Evolutionary conservation across 768 basidiomycete species (phyloP).

Genomic region (Tricholoma terreum): DNA sequence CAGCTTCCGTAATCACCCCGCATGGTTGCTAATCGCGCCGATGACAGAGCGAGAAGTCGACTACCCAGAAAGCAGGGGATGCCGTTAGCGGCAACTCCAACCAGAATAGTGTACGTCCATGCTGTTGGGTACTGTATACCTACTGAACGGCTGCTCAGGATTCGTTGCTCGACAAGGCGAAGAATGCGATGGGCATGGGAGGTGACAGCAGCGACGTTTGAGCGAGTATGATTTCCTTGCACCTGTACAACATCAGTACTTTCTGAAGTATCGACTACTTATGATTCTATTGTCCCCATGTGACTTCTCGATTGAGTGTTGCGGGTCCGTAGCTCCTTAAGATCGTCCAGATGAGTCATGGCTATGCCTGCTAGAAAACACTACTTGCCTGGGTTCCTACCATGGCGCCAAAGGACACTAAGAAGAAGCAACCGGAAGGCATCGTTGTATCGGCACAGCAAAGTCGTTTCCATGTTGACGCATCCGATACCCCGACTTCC

Average conservation of each 20-base stretch:
- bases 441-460: constrained; percentile 44
- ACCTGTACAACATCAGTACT: neutral
- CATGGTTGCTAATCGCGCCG: neutral
- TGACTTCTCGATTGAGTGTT: neutral
- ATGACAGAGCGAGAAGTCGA: constrained; percentile 48
- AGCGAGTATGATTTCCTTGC: neutral
- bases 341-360: neutral
- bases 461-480: constrained; percentile 48
- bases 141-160: constrained; percentile 21
- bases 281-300: too few relatives aligned
- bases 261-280: too few relatives aligned
- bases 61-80: constrained; percentile 48
- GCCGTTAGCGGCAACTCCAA: constrained; percentile 45
- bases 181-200: constrained; percentile 47
- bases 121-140: neutral
- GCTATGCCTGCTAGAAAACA: neutral
- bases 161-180: constrained; percentile 48
- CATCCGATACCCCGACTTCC: constrained; percentile 32
- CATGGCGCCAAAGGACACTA: constrained; percentile 15
- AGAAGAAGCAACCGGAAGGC: constrained; percentile 5
- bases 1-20: neutral
- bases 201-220: constrained; percentile 17
- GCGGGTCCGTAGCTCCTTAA: neutral
- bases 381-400: neutral
- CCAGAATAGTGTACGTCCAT: constrained; percentile 35